Conservation (phyloP, 1,139 yeast species). For the Hansenula sp. region DNA sequence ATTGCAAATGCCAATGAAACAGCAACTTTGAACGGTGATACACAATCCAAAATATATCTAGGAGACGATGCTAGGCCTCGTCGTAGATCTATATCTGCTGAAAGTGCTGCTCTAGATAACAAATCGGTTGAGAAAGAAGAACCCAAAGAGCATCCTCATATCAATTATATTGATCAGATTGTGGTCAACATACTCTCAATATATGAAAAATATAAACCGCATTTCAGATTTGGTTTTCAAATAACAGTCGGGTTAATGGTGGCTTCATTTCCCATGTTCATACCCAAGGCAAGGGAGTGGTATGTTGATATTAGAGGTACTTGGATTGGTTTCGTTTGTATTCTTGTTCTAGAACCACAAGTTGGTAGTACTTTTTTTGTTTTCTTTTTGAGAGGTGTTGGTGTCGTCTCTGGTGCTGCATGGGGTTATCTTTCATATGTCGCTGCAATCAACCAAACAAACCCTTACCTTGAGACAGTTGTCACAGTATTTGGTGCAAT, state of each 20-base stretch:
- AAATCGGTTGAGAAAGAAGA: too few relatives aligned
- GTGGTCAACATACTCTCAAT: constrained; percentile 10
- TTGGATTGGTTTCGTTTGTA: constrained; percentile 51
- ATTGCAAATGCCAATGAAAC: constrained; percentile 25
- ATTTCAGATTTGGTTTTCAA: constrained; percentile 41
- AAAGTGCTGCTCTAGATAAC: neutral
- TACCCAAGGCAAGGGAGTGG: constrained; percentile 41
- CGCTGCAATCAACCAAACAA: constrained; percentile 34
- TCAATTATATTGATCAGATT: neutral
- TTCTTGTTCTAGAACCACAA: constrained; percentile 43
- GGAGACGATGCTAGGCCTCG: constrained; percentile 3
- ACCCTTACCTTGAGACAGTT: constrained; percentile 38
- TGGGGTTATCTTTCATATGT: constrained; percentile 45
- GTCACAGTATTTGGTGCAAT: constrained; percentile 37
- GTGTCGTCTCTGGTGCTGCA: constrained; percentile 41
- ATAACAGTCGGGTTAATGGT: constrained; percentile 39
- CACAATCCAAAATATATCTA: constrained; percentile 6
- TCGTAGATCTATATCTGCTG: neutral
- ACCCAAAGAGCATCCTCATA: too few relatives aligned
- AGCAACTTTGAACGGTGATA: constrained; percentile 30
- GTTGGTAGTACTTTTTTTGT: constrained; percentile 47
- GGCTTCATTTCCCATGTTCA: constrained; percentile 45
- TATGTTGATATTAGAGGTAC: constrained; percentile 40
- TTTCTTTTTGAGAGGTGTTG: constrained; percentile 40
- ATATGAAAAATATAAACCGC: constrained; percentile 26